Conservation (phyloP, 179 eudicot genomes). For the Silene noctiflora region DNA sequence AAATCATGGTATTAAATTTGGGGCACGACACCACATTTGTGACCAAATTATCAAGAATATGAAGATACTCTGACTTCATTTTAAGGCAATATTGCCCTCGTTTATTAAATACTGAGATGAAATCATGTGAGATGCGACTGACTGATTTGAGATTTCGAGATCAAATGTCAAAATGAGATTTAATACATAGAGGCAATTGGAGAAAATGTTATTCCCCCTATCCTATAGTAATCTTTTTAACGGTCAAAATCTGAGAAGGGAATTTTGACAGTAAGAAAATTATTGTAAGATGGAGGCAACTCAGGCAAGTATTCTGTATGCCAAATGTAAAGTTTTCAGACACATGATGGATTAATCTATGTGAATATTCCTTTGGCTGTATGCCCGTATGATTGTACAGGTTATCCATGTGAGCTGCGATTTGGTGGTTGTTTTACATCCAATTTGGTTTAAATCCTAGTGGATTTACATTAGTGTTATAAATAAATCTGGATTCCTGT, state of each 20-base stretch:
- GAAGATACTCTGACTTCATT: not conserved
- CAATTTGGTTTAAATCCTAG: not conserved
- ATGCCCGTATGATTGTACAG: not conserved
- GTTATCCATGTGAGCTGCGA: not conserved
- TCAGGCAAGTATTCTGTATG: too few species aligned
- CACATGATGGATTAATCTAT: too few species aligned
- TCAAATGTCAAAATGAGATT: not conserved
- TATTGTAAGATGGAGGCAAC: not conserved
- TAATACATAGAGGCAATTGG: not conserved
- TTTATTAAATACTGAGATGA: too few species aligned
- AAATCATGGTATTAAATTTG: not conserved
- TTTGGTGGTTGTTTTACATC: not conserved
- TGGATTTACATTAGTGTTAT: not conserved
- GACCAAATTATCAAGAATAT: not conserved
- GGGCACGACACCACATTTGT: too few species aligned
- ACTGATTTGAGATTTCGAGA: not conserved
- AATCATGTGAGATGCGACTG: not conserved
- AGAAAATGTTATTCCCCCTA: not conserved
- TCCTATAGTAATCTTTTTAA: not conserved
- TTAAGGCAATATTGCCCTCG: not conserved
- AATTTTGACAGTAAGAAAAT: too few species aligned
- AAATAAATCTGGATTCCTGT: not conserved
- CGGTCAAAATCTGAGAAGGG: not conserved
- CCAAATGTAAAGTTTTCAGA: too few species aligned
- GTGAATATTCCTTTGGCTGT: not conserved